Evolutionary conservation across 441 rosid genomes (phyloP).

Genomic region (Populus hybrid): DNA sequence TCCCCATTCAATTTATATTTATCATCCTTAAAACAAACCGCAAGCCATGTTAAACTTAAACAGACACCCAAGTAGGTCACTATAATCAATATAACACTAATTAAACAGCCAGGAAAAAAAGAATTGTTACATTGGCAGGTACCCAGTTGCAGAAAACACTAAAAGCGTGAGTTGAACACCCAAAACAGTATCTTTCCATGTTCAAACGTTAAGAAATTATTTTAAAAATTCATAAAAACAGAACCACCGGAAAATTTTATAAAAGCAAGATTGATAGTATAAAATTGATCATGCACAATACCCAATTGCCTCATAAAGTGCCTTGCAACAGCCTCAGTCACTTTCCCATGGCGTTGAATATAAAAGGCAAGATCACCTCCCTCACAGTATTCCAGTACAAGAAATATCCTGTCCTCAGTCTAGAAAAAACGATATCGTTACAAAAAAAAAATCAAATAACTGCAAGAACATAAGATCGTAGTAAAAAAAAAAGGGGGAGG

Average conservation of each 20-base stretch:
- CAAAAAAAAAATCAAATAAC: slow-evolving; percentile 7
- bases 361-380: slow-evolving; percentile 86
- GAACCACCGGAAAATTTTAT: background rate
- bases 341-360: slow-evolving; percentile 59
- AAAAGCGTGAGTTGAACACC: background rate
- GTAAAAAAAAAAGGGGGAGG: background rate
- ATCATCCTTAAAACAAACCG: background rate
- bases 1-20: background rate
- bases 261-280: background rate
- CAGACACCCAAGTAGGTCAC: background rate
- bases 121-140: background rate
- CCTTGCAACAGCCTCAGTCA: slow-evolving; percentile 63
- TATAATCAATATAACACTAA: background rate
- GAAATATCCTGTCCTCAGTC: slow-evolving; percentile 62
- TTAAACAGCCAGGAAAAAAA: background rate
- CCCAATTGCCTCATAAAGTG: slow-evolving; percentile 83
- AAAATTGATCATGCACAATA: slow-evolving; percentile 20
- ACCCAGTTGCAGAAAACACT: background rate
- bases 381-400: slow-evolving; percentile 85
- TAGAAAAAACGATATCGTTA: slow-evolving; percentile 19
- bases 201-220: slow-evolving; percentile 1
- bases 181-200: background rate
- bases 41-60: background rate
- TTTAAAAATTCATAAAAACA: background rate
- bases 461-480: background rate